Conservation (phyloP, 129 eudicot species). For the Tagetes erecta region DNA sequence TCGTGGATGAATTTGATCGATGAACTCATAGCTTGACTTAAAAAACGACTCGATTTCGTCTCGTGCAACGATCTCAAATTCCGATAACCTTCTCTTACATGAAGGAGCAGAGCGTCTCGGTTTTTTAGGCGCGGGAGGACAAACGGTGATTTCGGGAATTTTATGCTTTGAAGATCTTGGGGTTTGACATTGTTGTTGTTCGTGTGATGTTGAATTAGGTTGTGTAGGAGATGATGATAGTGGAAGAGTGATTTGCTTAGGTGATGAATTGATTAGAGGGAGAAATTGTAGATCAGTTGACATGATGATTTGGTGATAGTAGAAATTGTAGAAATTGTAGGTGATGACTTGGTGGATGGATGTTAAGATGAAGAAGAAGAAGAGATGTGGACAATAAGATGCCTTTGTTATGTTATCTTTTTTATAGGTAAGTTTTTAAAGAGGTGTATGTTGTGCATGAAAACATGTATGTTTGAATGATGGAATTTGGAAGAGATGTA, state of each 20-base stretch:
- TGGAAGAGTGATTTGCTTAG: slow-evolving; percentile 20
- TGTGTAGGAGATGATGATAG: background rate
- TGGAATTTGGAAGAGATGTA: background rate
- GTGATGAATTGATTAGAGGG: slow-evolving; percentile 24
- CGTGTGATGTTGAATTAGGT: background rate
- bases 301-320: slow-evolving; percentile 39
- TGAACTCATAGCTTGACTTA: slow-evolving; percentile 25
- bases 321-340: background rate
- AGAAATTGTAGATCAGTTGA: slow-evolving; percentile 64
- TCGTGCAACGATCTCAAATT: slow-evolving; percentile 34
- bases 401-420: background rate
- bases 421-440: slow-evolving; percentile 23
- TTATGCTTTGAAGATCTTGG: slow-evolving; percentile 46
- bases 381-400: slow-evolving; percentile 19
- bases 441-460: slow-evolving; percentile 10
- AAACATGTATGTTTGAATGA: background rate
- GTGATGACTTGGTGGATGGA: background rate
- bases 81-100: slow-evolving; percentile 32
- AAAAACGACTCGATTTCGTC: slow-evolving; percentile 37
- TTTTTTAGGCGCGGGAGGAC: slow-evolving; percentile 71
- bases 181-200: slow-evolving; percentile 38
- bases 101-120: slow-evolving; percentile 19
- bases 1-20: slow-evolving; percentile 8
- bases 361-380: background rate
- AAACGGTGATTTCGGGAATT: slow-evolving; percentile 43